A percentile compares a stretch with the other conserved stretches of the same genome.
Evolutionary conservation across 179 eudicot species (phyloP).

Genomic region (Sideroxylon spinosum): DNA sequence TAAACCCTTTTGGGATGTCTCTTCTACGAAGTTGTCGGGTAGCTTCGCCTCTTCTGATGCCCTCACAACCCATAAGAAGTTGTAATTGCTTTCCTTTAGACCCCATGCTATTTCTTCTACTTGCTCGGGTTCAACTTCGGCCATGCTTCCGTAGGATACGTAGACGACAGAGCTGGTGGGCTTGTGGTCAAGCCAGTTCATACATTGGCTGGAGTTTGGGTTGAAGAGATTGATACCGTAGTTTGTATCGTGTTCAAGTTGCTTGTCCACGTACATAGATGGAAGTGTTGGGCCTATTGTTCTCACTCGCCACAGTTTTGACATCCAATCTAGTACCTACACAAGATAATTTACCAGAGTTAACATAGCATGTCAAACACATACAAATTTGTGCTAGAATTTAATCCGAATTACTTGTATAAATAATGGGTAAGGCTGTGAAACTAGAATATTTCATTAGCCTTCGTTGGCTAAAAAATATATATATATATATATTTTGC

Average conservation of each 20-base stretch:
- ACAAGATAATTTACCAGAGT: background rate
- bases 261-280: conserved; percentile 38
- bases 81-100: conserved; percentile 13
- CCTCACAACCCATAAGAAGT: conserved; percentile 43
- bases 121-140: conserved; percentile 22
- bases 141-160: conserved; percentile 38
- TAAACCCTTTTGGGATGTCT: conserved; percentile 19
- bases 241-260: conserved; percentile 32
- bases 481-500: too few relatives aligned
- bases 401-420: background rate
- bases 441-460: too few relatives aligned
- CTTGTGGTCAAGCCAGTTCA: conserved; percentile 29
- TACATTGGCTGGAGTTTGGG: conserved; percentile 27
- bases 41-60: conserved; percentile 23
- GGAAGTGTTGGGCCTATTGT: conserved; percentile 42
- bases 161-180: conserved; percentile 34
- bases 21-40: background rate
- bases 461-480: too few relatives aligned
- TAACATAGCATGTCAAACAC: background rate
- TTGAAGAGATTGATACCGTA: conserved; percentile 32
- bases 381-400: background rate
- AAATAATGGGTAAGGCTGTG: too few relatives aligned
- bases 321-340: conserved; percentile 39
- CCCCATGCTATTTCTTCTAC: conserved; percentile 33
- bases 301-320: conserved; percentile 30